Base-by-base conservation (phyloP, 129 eudicot genomes). In the Tagetes patula region DNA sequence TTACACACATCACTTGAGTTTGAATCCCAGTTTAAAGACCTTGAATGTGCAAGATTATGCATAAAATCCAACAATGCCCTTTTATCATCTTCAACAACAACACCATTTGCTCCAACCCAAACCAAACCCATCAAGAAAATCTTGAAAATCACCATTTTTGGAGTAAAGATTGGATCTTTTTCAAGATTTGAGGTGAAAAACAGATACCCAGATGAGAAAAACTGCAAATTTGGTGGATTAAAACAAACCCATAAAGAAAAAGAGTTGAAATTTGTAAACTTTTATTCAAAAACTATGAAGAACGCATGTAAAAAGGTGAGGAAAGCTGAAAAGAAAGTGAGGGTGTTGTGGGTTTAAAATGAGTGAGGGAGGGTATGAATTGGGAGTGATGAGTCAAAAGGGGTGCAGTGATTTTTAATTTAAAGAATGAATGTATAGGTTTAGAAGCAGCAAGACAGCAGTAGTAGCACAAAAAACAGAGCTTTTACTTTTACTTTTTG, bases 61-160 rank as follows among this genome's bases (percentile, higher is more conserved):
- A 85, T 80, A 65, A 93, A 93, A 84, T 89, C 95, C 20, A 93
- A 81, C 85, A 93, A 84, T 71, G 98, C 98, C 59, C 30, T 80
- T 81, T 86, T 89, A 62, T 93, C 98, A 64, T 77, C 83, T 59
- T 92, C 95, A 81, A 88, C 65, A 67, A 87, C 75, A 20, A 54
- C 52, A 20, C 71, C 85, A 75, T 60, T 82, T 50, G 76, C 85
- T 69, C 76, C 80, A 45, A 74, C 56, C 34, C 53, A 70, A 37
- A 77, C 45, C 39, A 82, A 49, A 6, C 88, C 87, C 75, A 83
- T 81, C 75, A 87, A 73, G 73, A 83, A 84, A 75, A 81, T 9
- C 75, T 69, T 56, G 58, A 49, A 49, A 64, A 61, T 56, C 76
- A n/a, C 87, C 96, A 85, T 89, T 81, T 84, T 34, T 52, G 55